phyloP scores from a whole-genome alignment of 163 green algal genomes.

The Smithsoniella earleae region DNA sequence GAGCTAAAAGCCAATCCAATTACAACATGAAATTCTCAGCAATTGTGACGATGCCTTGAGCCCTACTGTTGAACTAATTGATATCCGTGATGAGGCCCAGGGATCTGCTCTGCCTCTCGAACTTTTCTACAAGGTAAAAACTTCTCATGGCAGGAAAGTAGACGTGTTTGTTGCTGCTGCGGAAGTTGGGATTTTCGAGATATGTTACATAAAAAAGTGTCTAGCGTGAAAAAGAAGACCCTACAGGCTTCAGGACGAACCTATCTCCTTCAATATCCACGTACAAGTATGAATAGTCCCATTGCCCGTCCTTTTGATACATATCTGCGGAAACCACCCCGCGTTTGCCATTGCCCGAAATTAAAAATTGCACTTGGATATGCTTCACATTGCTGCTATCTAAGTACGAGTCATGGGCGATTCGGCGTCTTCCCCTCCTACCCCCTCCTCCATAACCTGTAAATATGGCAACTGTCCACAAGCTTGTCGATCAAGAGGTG shows the following conservation, averaged over 20 bases:
- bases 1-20: no score
- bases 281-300: slow-evolving; percentile 14
- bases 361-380: slow-evolving; percentile 19
- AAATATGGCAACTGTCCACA: neutral
- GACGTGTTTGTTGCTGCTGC: no score
- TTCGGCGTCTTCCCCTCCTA: neutral
- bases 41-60: no score
- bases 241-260: slow-evolving; percentile 14
- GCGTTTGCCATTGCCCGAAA: slow-evolving; percentile 21
- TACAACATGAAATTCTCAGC: no score
- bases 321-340: slow-evolving; percentile 27
- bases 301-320: slow-evolving; percentile 3
- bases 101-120: no score
- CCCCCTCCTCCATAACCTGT: slow-evolving; percentile 27
- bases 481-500: no score
- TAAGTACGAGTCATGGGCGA: slow-evolving; percentile 7
- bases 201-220: no score
- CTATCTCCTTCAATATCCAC: neutral
- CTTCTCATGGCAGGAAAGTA: no score
- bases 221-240: slow-evolving; percentile 1
- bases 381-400: slow-evolving; percentile 20
- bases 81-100: no score
- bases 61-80: no score
- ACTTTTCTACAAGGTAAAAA: no score
- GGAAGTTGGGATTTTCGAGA: no score